Evolutionary conservation across 371 early-diverging fungal genomes (phyloP).

Genomic region (Zopfochytrium polystomum): DNA sequence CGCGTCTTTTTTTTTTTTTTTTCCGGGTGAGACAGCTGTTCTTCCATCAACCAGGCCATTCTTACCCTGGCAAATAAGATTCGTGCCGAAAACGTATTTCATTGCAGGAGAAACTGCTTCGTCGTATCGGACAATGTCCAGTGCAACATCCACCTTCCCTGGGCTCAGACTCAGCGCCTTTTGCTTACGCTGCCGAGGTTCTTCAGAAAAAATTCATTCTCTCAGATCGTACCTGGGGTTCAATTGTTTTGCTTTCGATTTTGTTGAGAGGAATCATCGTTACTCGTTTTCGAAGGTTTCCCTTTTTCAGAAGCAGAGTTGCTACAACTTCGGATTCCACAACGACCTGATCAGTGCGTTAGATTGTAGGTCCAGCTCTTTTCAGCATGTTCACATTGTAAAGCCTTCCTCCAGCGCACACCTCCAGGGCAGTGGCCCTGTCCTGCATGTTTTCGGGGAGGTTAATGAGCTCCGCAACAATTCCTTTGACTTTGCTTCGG

Average conservation of each 20-base stretch:
- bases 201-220: not conserved
- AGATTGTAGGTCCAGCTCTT: no score
- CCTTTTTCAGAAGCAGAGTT: slow-evolving; percentile 75
- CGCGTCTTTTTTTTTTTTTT: slow-evolving; percentile 57
- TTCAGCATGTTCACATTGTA: slow-evolving; percentile 82
- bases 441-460: slow-evolving; percentile 62
- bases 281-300: slow-evolving; percentile 75
- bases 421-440: slow-evolving; percentile 80
- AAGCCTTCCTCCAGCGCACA: slow-evolving; percentile 89
- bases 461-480: slow-evolving; percentile 83
- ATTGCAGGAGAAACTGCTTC: slow-evolving; percentile 80
- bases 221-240: slow-evolving; percentile 8
- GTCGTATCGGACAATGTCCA: slow-evolving; percentile 79
- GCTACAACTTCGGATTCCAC: slow-evolving; percentile 90
- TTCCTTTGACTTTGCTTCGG: slow-evolving; percentile 82
- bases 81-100: slow-evolving; percentile 93
- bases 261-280: slow-evolving; percentile 98
- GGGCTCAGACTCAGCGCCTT: slow-evolving; percentile 74
- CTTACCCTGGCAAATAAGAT: slow-evolving; percentile 78
- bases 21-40: not conserved
- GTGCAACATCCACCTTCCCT: slow-evolving; percentile 79
- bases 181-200: slow-evolving; percentile 48
- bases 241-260: slow-evolving; percentile 51
- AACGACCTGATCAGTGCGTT: slow-evolving; percentile 63
- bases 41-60: not conserved